Evolutionary conservation across 2,329 filamentous ascomycete genomes (phyloP).

Genomic region (Epichloe amarillans): DNA sequence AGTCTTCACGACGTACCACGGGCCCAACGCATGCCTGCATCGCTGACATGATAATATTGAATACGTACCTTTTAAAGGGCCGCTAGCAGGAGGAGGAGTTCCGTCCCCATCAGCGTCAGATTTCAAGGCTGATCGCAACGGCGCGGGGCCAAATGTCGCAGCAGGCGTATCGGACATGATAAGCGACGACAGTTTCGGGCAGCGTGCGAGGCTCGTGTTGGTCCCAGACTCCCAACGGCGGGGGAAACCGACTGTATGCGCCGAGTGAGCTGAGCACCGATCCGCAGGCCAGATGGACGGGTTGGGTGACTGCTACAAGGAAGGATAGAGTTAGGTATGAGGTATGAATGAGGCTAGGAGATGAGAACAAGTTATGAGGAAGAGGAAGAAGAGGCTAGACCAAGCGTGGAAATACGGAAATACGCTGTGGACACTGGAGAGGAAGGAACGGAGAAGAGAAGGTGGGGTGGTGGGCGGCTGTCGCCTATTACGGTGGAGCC

Average conservation of each 20-base stretch:
- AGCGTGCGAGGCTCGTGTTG: neutral
- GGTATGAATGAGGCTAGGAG: too few species aligned
- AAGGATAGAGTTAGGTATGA: too few species aligned
- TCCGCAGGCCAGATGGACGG: too few species aligned
- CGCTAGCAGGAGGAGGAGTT: conserved; percentile 21
- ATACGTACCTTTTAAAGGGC: conserved; percentile 28
- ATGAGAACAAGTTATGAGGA: too few species aligned
- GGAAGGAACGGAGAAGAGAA: too few species aligned
- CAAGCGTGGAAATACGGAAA: too few species aligned
- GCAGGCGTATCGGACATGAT: conserved; percentile 16
- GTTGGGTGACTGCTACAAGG: too few species aligned
- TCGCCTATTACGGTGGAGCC: too few species aligned
- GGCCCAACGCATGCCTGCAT: neutral
- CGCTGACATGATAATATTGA: neutral
- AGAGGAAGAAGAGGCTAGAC: too few species aligned
- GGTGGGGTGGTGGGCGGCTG: too few species aligned
- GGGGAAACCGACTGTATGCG: neutral
- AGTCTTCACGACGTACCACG: neutral
- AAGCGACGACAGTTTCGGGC: neutral
- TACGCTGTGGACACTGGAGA: too few species aligned
- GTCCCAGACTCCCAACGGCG: neutral
- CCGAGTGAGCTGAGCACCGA: too few species aligned
- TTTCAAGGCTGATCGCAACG: conserved; percentile 31
- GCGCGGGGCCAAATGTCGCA: conserved; percentile 13
- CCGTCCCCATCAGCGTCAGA: conserved; percentile 27